Evolutionary conservation across 2,329 filamentous ascomycete species (phyloP), one percentile per base, ranked within the genome.

Genomic region (Penicillium decumbens): DNA sequence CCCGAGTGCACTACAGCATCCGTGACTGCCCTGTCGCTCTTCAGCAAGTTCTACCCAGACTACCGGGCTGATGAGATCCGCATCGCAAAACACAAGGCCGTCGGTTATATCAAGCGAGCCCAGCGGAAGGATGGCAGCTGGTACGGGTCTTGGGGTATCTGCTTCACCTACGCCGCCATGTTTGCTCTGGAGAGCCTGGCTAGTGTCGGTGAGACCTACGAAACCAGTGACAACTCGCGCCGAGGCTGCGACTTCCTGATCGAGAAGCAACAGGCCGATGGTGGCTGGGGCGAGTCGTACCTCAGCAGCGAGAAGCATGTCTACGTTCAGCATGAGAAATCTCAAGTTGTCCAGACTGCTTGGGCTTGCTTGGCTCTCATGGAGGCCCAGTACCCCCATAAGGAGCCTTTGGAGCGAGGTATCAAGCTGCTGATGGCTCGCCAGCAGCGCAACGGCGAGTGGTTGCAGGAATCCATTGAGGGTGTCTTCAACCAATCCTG

Each of bases 401-500:
- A 82, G 38, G 83, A 82, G 62, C 84, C 84, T 1, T 76, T 98
- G 37, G 80, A 81, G 62, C 85, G 77, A 59, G 93, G 87, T 1
- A 77, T 96, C 64, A 81, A 80, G 67, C 76, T 98, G 61, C 80
- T 98, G 55, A 92, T 96, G 84, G 74, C 79, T 27, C 81, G 92
- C 42, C 93, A 98, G 74, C 85, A 89, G 69, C 67, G 77, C 2
- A 95, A 95, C 65, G 93, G 93, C 29, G 91, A 96, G 74, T 98
- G 93, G 93, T 68, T 88, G 58, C 91, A 96, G 67, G 93, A 97
- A 71, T 85, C 87, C 0, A 97, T 98, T 61, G 93, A 98, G 70
- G 93, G 93, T 2, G 93, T 98, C 9, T 98, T 98, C 74, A 98
- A 98, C 74, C 95, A 96, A 77, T 93, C 85, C 64, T 97, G 92